Percentiles rank a stretch among this genome's conserved stretches.
Evolutionary conservation across 2,329 filamentous ascomycete species (phyloP).

Genomic region (Ophiocordyceps camponoti-leonardi): DNA sequence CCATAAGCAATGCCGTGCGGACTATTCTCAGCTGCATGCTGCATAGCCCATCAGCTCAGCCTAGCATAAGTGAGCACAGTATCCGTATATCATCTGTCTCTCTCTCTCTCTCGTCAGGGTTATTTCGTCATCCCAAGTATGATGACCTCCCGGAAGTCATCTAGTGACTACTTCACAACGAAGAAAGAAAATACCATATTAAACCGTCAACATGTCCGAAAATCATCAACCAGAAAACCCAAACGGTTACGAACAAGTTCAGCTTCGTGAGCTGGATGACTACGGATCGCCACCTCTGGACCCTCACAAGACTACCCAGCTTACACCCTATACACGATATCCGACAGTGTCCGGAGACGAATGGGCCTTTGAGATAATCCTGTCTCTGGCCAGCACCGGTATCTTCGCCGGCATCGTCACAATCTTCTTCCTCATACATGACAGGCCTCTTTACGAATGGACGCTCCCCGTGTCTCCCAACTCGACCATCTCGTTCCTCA

Average conservation of each 20-base stretch:
- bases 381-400: not conserved
- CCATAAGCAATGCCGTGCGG: too few species aligned
- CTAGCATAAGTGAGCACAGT: not conserved
- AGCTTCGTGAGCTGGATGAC: not conserved
- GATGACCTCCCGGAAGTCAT: too few species aligned
- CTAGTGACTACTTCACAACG: too few species aligned
- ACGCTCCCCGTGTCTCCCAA: not conserved
- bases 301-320: not conserved
- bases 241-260: not conserved
- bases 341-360: not conserved
- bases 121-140: too few species aligned
- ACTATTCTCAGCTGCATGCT: not conserved
- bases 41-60: not conserved
- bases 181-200: too few species aligned
- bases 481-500: not conserved
- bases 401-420: not conserved
- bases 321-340: not conserved
- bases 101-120: not conserved
- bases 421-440: not conserved
- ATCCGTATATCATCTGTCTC: not conserved
- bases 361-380: not conserved
- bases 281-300: not conserved
- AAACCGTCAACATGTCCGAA: not conserved
- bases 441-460: not conserved
- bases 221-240: not conserved